Base-by-base conservation (phyloP, 305 asterid genomes). In the Fraxinus greggii region DNA sequence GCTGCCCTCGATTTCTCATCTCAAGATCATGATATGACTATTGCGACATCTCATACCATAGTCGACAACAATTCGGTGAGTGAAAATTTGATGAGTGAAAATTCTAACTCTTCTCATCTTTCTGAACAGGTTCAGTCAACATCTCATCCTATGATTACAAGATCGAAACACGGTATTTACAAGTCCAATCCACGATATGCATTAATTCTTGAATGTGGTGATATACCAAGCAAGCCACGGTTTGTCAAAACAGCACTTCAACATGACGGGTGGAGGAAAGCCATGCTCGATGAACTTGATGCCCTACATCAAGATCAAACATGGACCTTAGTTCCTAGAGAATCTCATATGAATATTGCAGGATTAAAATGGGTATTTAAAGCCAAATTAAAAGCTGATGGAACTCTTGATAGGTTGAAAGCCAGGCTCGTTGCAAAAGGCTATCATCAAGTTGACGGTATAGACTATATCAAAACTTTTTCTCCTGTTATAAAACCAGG, bases 341-440 rank as follows among this genome's bases (percentile, higher is more conserved):
- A 51, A 6, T 17, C 32, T 29, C 54, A 77, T 8, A 77, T 77
- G 72, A 26, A 77, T 56, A 12, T 77, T 3, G 21, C 56, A 1
- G 80, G 80, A 19, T 75, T 35, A 6, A 77, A 77, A 77, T 56
- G 72, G 74, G 80, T 77, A 1, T 78, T 78, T 33, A 33, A 78
- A 67, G 61, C 54, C 1, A 42, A 42, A 12, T 42, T 42, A 42
- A 42, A 42, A 42, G 54, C n/a, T 12, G 54, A 42, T 42, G 54
- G n/a, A 42, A 42, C 54, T 42, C 54, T 42, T 42, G 54, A 42
- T 12, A 12, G 54, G n/a, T 42, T 42, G 54, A 42, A 42, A 42
- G 54, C 54, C 54, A 42, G n/a, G 54, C n/a, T 42, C n/a, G 5
- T 42, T 12, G 54, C 54, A n/a, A 6, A 78, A 78, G 67, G 3